Evolutionary conservation across 1,284 basidiomycete species (phyloP).

Genomic region (Puccinia horiana): DNA sequence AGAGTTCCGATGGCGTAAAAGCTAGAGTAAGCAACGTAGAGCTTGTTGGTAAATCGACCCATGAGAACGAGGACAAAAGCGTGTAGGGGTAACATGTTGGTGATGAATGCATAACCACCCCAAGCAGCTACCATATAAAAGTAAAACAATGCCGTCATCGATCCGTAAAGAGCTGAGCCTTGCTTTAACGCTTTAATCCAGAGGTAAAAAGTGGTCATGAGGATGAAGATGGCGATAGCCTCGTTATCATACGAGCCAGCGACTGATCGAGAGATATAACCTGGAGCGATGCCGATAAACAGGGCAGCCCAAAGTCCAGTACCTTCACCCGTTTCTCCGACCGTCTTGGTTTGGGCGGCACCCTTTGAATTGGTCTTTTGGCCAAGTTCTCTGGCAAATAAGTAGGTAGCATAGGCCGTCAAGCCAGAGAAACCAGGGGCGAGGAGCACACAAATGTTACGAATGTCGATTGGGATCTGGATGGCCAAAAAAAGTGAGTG

Average conservation of each 20-base stretch:
- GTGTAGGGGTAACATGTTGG: slow-evolving; percentile 99
- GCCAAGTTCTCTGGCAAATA: slow-evolving; percentile 64
- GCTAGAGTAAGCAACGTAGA: slow-evolving; percentile 93
- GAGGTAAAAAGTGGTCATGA: slow-evolving; percentile 97
- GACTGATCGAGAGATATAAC: slow-evolving; percentile 96
- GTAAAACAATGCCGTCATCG: slow-evolving; percentile 90
- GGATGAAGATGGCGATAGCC: slow-evolving; percentile 98
- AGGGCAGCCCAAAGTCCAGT: slow-evolving; percentile 95
- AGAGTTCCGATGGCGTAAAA: slow-evolving; percentile 98
- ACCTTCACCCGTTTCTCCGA: slow-evolving; percentile 66
- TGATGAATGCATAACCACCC: slow-evolving; percentile 99
- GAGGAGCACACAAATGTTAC: slow-evolving; percentile 93
- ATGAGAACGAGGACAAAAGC: slow-evolving; percentile 88
- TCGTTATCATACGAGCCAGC: slow-evolving; percentile 99
- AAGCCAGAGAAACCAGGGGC: slow-evolving; percentile 95
- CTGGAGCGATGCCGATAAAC: slow-evolving; percentile 96
- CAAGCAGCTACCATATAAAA: slow-evolving; percentile 99
- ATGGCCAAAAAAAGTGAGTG: slow-evolving; percentile 72
- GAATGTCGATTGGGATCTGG: slow-evolving; percentile 93
- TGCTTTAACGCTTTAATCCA: slow-evolving; percentile 97
- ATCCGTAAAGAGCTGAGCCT: slow-evolving; percentile 88
- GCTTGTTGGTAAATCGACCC: slow-evolving; percentile 89
- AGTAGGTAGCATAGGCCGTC: slow-evolving; percentile 96
- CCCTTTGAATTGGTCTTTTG: slow-evolving; percentile 52
- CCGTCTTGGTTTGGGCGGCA: slow-evolving; percentile 60